Evolutionary conservation across 495 filamentous ascomycete genomes (phyloP).

Genomic region (Hyaloscypha bicolor): DNA sequence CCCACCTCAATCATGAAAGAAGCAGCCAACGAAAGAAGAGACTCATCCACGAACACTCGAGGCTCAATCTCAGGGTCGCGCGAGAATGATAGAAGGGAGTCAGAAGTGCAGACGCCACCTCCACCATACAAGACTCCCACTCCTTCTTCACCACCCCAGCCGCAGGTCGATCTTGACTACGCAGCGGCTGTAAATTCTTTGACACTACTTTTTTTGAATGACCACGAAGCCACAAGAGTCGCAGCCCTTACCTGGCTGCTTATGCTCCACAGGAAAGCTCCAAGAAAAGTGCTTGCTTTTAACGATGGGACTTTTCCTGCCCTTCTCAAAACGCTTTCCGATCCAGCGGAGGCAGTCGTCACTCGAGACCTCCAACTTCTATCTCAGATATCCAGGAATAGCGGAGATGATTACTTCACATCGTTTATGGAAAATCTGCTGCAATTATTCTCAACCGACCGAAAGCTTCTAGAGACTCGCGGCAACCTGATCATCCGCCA

Average conservation of each 20-base stretch:
- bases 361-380: constrained; percentile 93
- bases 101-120: constrained; percentile 47
- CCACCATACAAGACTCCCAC: constrained; percentile 49
- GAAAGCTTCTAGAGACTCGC: constrained; percentile 84
- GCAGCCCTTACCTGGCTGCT: constrained; percentile 95
- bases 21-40: constrained; percentile 47
- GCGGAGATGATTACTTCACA: constrained; percentile 95
- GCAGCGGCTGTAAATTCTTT: constrained; percentile 95
- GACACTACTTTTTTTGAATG: constrained; percentile 91
- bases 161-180: constrained; percentile 84
- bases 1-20: constrained; percentile 52
- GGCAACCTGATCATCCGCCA: constrained; percentile 97
- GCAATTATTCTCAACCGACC: constrained; percentile 92
- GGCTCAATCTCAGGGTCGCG: constrained; percentile 55
- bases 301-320: constrained; percentile 98
- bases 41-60: constrained; percentile 53
- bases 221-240: constrained; percentile 93
- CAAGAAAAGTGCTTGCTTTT: constrained; percentile 89
- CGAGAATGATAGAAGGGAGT: constrained; percentile 60
- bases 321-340: constrained; percentile 92
- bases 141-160: constrained; percentile 48
- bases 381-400: constrained; percentile 94
- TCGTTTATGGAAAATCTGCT: constrained; percentile 98
- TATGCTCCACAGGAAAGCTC: constrained; percentile 95
- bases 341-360: constrained; percentile 93